Conservation (phyloP, 306 rosid species). For the Arachis stenosperma region DNA sequence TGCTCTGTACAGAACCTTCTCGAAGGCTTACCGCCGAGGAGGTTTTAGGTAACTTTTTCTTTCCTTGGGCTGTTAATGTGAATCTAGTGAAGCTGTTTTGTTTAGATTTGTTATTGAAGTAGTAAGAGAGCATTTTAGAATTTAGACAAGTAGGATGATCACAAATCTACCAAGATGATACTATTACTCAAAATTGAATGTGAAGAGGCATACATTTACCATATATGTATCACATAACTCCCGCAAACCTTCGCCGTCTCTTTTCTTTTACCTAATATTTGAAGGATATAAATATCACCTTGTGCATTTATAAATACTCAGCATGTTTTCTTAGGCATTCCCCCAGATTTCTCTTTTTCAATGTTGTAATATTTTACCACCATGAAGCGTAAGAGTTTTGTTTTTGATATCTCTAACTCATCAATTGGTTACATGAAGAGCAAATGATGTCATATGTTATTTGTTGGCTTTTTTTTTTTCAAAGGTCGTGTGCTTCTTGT, state of each 20-base stretch:
- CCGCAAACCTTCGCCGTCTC: not conserved
- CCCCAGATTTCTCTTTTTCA: not conserved
- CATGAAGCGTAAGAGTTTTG: not conserved
- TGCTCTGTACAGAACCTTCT: conserved; percentile 74
- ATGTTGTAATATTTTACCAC: not conserved
- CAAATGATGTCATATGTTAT: not conserved
- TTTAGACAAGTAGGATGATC: conserved; percentile 8
- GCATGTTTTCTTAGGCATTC: not conserved
- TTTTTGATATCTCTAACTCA: not conserved
- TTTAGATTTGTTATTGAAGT: conserved; percentile 13
- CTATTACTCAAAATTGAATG: not conserved
- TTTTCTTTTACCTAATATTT: not conserved
- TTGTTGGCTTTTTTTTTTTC: not conserved
- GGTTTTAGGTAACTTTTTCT: conserved; percentile 62
- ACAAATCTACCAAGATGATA: not conserved
- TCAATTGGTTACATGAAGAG: not conserved
- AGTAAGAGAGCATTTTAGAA: conserved; percentile 13
- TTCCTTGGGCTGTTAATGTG: not conserved
- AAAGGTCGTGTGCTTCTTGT: not conserved
- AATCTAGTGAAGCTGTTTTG: conserved; percentile 15
- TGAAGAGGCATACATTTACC: not conserved
- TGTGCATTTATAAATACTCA: not conserved
- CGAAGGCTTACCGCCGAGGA: conserved; percentile 76
- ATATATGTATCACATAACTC: conserved; percentile 15
- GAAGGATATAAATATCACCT: not conserved